phyloP scores from a whole-genome alignment of 257 asterid species.

The Penstemon eatonii region DNA sequence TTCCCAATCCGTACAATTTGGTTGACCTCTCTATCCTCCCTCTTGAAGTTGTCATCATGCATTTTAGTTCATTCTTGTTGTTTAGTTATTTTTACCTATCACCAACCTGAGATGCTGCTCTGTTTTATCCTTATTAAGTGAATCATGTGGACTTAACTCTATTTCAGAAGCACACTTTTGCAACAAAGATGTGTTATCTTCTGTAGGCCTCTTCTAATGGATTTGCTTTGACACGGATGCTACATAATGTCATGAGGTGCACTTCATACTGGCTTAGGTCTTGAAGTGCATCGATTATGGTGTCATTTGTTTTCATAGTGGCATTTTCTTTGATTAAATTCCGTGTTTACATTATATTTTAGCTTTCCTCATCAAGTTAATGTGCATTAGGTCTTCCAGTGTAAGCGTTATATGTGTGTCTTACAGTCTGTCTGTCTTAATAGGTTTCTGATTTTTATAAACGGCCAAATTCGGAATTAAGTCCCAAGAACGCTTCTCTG shows the following conservation, averaged over 20 bases:
- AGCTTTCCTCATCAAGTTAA: conserved; percentile 21
- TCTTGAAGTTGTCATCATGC: background rate
- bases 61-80: conserved; percentile 12
- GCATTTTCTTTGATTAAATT: conserved; percentile 8
- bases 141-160: background rate
- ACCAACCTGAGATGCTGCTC: background rate
- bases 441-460: conserved; percentile 92
- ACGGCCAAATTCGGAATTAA: conserved; percentile 72
- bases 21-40: conserved; percentile 18
- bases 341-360: conserved; percentile 20
- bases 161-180: conserved; percentile 6
- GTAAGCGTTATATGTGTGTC: conserved; percentile 22
- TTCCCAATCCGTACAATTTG: conserved; percentile 13
- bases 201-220: background rate
- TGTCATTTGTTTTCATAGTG: conserved; percentile 5
- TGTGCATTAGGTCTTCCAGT: conserved; percentile 20
- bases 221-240: conserved; percentile 8
- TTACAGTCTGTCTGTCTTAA: conserved; percentile 34
- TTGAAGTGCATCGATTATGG: conserved; percentile 16
- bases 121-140: conserved; percentile 8
- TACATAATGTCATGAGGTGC: conserved; percentile 12
- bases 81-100: background rate
- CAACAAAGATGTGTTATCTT: background rate
- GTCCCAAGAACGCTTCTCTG: conserved; percentile 64
- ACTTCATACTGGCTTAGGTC: conserved; percentile 11